Evolutionary conservation across 352 stramenopile genomes (phyloP).

Genomic region (Globisporangium viniferum): DNA sequence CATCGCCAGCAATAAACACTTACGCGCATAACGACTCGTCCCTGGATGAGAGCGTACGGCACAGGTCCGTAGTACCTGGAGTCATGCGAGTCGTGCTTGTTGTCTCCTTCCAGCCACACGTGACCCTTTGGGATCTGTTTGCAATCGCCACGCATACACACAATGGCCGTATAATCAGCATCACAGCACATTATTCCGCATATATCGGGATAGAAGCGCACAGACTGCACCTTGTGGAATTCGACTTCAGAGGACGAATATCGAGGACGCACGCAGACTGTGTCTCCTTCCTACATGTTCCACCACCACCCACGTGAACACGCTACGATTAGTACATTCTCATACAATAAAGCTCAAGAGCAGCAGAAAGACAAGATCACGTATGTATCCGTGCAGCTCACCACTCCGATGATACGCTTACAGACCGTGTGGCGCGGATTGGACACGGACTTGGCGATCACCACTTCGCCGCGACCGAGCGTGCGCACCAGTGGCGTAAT

Average conservation of each 20-base stretch:
- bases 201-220: background rate
- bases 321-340: background rate
- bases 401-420: slow-evolving; percentile 85
- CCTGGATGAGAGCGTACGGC: slow-evolving; percentile 89
- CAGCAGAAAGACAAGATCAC: background rate
- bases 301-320: background rate
- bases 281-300: slow-evolving; percentile 61
- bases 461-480: slow-evolving; percentile 77
- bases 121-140: slow-evolving; percentile 86
- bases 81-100: slow-evolving; percentile 94
- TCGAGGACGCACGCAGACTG: slow-evolving; percentile 63
- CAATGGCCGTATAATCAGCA: background rate
- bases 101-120: slow-evolving; percentile 97
- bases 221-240: slow-evolving; percentile 59
- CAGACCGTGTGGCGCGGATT: slow-evolving; percentile 85
- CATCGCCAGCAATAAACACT: slow-evolving; percentile 34
- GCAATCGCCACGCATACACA: slow-evolving; percentile 3
- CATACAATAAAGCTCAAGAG: too few species aligned
- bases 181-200: background rate
- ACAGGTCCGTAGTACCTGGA: slow-evolving; percentile 95
- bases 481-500: slow-evolving; percentile 64
- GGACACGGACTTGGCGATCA: slow-evolving; percentile 86
- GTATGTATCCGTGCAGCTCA: slow-evolving; percentile 11
- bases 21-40: slow-evolving; percentile 86
- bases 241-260: slow-evolving; percentile 73